These are phyloP conservation scores for Linnemannia elongata DNA, from an alignment of 192 early-diverging fungal species.

Conservation along the genomic window DNA sequence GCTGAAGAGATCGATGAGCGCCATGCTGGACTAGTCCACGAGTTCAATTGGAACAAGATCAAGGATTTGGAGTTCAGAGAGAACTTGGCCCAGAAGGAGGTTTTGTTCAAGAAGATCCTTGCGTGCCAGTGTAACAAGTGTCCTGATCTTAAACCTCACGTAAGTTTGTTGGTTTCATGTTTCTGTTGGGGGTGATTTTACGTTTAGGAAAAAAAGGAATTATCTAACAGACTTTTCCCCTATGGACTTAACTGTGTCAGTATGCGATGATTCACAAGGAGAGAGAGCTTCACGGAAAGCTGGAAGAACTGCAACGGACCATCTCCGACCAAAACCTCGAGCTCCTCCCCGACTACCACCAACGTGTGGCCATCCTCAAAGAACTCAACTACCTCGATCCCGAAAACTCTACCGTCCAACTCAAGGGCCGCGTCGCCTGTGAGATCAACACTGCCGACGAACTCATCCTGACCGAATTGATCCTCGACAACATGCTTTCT, in stretches of 20 bases:
- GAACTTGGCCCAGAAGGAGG: conserved; percentile 70
- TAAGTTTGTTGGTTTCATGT: conserved; percentile 53
- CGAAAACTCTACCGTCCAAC: conserved; percentile 86
- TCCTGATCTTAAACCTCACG: conserved; percentile 82
- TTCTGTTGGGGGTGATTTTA: no score
- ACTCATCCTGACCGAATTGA: conserved; percentile 93
- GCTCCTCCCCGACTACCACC: conserved; percentile 92
- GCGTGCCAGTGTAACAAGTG: conserved; percentile 80
- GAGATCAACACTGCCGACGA: conserved; percentile 98
- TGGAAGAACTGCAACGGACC: conserved; percentile 80
- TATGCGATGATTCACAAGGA: conserved; percentile 68
- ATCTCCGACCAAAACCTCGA: conserved; percentile 95
- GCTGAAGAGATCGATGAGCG: conserved; percentile 42
- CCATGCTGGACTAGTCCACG: conserved; percentile 53
- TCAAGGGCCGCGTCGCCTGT: conserved; percentile 97
- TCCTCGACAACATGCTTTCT: conserved; percentile 92
- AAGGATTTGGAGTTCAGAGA: conserved; percentile 91
- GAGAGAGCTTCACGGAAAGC: conserved; percentile 72
- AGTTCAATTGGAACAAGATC: conserved; percentile 90
- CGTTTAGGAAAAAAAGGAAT: no score
- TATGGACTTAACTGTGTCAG: conserved; percentile 20
- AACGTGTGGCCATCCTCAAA: conserved; percentile 89
- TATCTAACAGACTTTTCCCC: no score
- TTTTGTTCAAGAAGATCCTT: conserved; percentile 62
- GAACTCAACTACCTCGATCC: conserved; percentile 83